These are phyloP conservation scores for Coemansia sp. DNA, from an alignment of 192 early-diverging fungal species.

Conservation along the genomic window DNA sequence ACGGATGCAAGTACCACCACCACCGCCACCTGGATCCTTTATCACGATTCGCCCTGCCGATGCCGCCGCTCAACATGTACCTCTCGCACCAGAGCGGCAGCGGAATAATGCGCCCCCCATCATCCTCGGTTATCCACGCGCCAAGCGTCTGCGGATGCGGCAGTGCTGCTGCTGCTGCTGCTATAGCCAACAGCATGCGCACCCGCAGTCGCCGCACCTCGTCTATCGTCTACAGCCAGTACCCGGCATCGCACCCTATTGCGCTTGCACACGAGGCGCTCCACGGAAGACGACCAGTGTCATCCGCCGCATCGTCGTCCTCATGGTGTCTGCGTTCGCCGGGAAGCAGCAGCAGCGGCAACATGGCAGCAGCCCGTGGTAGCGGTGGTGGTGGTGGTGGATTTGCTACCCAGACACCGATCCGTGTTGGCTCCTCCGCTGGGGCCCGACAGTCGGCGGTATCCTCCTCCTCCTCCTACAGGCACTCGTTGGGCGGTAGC, in stretches of 20 bases:
- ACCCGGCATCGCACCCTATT: slow-evolving; percentile 27
- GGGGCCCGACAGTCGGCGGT: neutral
- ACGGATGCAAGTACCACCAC: neutral
- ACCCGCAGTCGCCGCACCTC: neutral
- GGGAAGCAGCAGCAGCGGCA: slow-evolving; percentile 5
- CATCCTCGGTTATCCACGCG: neutral
- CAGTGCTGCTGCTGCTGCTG: neutral
- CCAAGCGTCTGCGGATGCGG: neutral
- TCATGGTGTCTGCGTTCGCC: neutral
- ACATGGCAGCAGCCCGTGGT: too few relatives aligned
- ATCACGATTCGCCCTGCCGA: neutral
- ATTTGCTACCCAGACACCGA: neutral
- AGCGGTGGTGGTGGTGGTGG: neutral
- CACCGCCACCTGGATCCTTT: neutral
- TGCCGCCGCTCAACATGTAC: neutral
- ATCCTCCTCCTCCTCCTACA: too few relatives aligned
- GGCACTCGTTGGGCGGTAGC: neutral
- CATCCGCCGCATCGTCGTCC: neutral
- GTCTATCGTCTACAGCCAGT: neutral
- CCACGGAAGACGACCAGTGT: slow-evolving; percentile 22
- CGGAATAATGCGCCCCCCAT: neutral
- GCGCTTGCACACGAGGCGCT: slow-evolving; percentile 38
- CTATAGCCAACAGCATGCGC: neutral
- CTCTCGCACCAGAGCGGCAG: neutral
- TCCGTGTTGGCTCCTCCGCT: neutral